Evolutionary conservation across 2,329 filamentous ascomycete species (phyloP).

Genomic region (Aspergillus novoparasiticus): DNA sequence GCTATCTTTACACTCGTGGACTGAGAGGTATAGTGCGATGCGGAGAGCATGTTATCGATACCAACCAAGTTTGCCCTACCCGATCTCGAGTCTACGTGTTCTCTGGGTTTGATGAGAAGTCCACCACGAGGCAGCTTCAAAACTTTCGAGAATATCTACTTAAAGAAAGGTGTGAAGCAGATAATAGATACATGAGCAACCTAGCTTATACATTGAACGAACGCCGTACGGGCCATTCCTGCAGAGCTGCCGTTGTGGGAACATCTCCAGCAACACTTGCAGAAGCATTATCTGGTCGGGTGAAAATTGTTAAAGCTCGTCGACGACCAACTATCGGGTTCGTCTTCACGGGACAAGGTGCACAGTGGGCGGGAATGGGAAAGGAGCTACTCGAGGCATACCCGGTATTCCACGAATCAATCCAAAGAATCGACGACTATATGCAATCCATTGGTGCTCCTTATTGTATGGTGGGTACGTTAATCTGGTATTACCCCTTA

Average conservation of each 20-base stretch:
- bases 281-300: not conserved
- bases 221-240: slow-evolving; percentile 20
- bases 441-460: slow-evolving; percentile 21
- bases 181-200: slow-evolving; percentile 18
- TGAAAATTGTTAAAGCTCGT: slow-evolving; percentile 3
- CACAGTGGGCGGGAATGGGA: slow-evolving; percentile 38
- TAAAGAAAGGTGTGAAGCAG: not conserved
- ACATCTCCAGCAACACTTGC: slow-evolving; percentile 3
- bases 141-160: slow-evolving; percentile 16
- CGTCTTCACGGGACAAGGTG: slow-evolving; percentile 41
- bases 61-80: no score
- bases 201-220: slow-evolving; percentile 29
- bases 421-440: slow-evolving; percentile 13
- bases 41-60: not conserved
- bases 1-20: slow-evolving; percentile 6
- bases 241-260: slow-evolving; percentile 18
- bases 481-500: not conserved
- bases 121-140: slow-evolving; percentile 17
- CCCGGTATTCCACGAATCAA: slow-evolving; percentile 20
- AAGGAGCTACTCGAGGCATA: slow-evolving; percentile 27
- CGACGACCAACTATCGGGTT: slow-evolving; percentile 17
- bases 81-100: slow-evolving; percentile 22
- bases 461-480: slow-evolving; percentile 23
- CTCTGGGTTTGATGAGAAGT: slow-evolving; percentile 26
- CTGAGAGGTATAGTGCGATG: not conserved